Evolutionary conservation across 2,329 filamentous ascomycete genomes (phyloP), one percentile per base, ranked within the genome.

Genomic region (Diaporthe ampelina): DNA sequence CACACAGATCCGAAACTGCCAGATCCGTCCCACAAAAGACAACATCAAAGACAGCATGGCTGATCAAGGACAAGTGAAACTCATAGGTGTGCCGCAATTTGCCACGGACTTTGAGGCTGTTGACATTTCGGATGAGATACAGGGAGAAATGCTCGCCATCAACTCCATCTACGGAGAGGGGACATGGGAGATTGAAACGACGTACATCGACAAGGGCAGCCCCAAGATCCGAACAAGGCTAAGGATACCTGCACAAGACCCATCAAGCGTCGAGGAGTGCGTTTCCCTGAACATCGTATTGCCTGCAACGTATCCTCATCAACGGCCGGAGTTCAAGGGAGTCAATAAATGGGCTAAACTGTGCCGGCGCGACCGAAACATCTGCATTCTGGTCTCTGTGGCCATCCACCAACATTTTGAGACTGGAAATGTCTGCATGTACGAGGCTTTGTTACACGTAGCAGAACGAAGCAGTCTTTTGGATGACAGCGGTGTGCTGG

Each of bases 211-310:
- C 1, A 26, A 52, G 7, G 61, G 61, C 21, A 67, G n/a, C 6
- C 19, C 61, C 45, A 67, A 52, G 45, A 67, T 67, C 61, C 61
- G 61, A 67, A 67, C 61, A 24, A 67, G 45, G 61, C 24, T 67
- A 45, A 50, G 15, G 21, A 21, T 19, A 26, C 45, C 61, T 10
- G 3, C 8, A 1, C 13, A 67, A 15, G 29, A 37, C 13, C 11
- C 4, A 10, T 24, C n/a, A n/a, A n/a, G 45, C 21, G 21, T n/a
- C 15, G 45, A 67, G 29, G 61, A 67, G 6, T 19, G 5, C 4
- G 13, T 37, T 21, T 52, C 45, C 7, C n/a, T 67, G 13, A 52
- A 52, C 24, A 67, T 67, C 21, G 45, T 67, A 13, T 19, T 67
- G 29, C 61, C 61, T 17, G 52, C 24, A 15, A 52, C 45, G 10